These are phyloP conservation scores for Naganishia randhawae DNA, from an alignment of 768 basidiomycete species.

Conservation along the genomic window DNA sequence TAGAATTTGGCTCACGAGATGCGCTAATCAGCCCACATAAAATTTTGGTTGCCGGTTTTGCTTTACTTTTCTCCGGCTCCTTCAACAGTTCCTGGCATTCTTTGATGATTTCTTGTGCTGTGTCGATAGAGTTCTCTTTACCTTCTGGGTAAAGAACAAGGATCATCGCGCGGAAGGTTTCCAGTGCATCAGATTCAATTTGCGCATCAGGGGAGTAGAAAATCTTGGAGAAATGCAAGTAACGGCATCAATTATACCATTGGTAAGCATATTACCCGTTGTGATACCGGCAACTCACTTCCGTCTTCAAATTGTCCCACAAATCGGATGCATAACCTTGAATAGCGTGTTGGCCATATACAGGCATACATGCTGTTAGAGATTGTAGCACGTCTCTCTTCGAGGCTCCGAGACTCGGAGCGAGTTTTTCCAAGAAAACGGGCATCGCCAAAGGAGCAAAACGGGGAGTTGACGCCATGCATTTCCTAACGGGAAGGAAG, in stretches of 20 bases:
- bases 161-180: constrained; percentile 68
- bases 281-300: constrained; percentile 55
- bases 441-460: constrained; percentile 83
- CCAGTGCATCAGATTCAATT: constrained; percentile 71
- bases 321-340: constrained; percentile 66
- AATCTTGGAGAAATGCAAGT: constrained; percentile 58
- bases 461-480: constrained; percentile 70
- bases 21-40: constrained; percentile 72
- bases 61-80: constrained; percentile 91
- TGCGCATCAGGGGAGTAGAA: constrained; percentile 81
- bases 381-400: constrained; percentile 88
- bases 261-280: too few relatives aligned
- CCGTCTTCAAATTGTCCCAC: constrained; percentile 88
- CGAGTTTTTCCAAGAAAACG: constrained; percentile 85
- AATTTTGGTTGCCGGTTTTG: constrained; percentile 78
- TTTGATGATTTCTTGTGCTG: constrained; percentile 70
- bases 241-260: neutral
- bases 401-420: constrained; percentile 70
- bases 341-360: constrained; percentile 68
- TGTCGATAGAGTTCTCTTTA: constrained; percentile 54
- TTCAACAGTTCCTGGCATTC: constrained; percentile 75
- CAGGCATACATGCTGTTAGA: constrained; percentile 70
- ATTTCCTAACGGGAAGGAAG: constrained; percentile 54
- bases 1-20: constrained; percentile 60
- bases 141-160: constrained; percentile 62